phyloP scores from a whole-genome alignment of 257 asterid genomes.

The Nicotiana tabacum region DNA sequence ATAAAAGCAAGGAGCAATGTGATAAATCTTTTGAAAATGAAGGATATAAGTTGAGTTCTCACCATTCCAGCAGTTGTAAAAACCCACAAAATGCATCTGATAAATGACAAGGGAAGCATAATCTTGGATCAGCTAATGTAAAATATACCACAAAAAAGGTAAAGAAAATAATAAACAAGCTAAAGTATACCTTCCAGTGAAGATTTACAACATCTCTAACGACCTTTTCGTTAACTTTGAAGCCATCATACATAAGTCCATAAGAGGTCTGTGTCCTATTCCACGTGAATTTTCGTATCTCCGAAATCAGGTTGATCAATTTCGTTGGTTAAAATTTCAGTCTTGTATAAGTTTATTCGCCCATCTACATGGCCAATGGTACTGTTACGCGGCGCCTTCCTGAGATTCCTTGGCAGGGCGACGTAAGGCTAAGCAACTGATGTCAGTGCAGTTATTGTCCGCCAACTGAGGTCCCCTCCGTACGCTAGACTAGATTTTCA shows the following conservation, averaged over 20 bases:
- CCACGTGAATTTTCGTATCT: constrained; percentile 20
- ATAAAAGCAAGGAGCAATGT: neutral
- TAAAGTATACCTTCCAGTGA: constrained; percentile 64
- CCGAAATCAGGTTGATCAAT: constrained; percentile 8
- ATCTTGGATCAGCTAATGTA: no score
- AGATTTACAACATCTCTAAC: constrained; percentile 51
- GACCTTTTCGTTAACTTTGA: constrained; percentile 67
- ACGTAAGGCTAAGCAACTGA: no score
- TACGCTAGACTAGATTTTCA: no score
- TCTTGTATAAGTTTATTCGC: constrained; percentile 46
- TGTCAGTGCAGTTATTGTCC: no score
- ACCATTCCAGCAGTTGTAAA: constrained; percentile 98
- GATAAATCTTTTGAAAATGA: neutral
- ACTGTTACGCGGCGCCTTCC: constrained; percentile 6
- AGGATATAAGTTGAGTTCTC: neutral
- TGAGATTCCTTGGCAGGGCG: no score
- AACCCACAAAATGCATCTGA: constrained; percentile 92
- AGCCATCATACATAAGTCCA: constrained; percentile 84
- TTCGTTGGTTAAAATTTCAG: constrained; percentile 14
- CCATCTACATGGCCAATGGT: constrained; percentile 80
- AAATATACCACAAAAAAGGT: no score
- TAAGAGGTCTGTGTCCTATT: constrained; percentile 46
- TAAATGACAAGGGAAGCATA: neutral
- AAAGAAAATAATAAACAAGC: neutral
- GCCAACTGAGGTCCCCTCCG: no score